Evolutionary conservation across 2,329 filamentous ascomycete genomes (phyloP).

Genomic region (Xylaria polymorpha): DNA sequence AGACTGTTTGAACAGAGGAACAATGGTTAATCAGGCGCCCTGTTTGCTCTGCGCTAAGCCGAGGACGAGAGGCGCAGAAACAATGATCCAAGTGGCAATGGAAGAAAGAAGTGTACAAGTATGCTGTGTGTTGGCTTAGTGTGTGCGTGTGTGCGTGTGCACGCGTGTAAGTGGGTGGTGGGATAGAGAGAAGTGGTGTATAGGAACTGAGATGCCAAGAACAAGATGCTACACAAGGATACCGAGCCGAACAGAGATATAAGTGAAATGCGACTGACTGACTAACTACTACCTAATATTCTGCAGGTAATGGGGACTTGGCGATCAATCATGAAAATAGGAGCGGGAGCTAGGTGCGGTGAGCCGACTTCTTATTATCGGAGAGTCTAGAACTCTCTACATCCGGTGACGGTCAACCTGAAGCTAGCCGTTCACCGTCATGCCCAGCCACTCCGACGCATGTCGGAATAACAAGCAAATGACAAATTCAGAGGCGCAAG

Average conservation of each 20-base stretch:
- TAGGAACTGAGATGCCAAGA: constrained; percentile 31
- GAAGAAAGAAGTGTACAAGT: constrained; percentile 30
- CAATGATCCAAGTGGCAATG: constrained; percentile 26
- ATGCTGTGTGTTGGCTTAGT: constrained; percentile 7
- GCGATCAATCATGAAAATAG: constrained; percentile 29
- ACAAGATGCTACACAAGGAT: constrained; percentile 31
- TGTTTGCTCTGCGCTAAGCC: constrained; percentile 17
- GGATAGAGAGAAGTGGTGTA: constrained; percentile 7
- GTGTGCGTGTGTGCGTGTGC: constrained; percentile 4
- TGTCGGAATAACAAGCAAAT: constrained; percentile 24
- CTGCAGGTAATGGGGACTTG: too few relatives aligned
- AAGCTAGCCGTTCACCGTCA: constrained; percentile 16
- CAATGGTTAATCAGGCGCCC: constrained; percentile 37
- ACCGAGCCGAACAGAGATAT: neutral
- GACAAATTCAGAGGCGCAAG: constrained; percentile 27
- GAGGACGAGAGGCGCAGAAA: constrained; percentile 25
- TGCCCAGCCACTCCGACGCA: constrained; percentile 18
- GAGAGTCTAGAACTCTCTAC: constrained; percentile 9
- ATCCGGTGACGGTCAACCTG: constrained; percentile 14
- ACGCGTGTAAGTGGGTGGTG: constrained; percentile 8
- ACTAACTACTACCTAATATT: too few relatives aligned
- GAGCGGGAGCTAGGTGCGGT: constrained; percentile 26
- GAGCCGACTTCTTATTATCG: constrained; percentile 33
- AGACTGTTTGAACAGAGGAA: constrained; percentile 33
- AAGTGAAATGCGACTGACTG: neutral